Conservation (phyloP, 2,329 filamentous ascomycete genomes). For the Trichoderma atrobrunneum region DNA sequence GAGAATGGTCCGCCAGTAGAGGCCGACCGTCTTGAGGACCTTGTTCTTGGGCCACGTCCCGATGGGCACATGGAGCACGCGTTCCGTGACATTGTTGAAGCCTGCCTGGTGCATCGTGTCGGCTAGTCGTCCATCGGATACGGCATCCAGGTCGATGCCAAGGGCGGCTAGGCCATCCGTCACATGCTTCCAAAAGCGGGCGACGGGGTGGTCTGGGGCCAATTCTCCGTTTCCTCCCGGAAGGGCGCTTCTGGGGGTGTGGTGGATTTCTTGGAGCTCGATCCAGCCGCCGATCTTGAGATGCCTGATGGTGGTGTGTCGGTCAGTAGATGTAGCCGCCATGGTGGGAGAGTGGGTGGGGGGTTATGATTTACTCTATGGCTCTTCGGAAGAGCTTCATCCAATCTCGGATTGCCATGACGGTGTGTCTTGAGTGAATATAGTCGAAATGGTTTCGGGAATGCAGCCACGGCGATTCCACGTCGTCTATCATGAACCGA, state of each 20-base stretch:
- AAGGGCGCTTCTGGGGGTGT: conserved; percentile 45
- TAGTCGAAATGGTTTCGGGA: conserved; percentile 57
- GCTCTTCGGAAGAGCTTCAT: conserved; percentile 45
- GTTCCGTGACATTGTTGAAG: conserved; percentile 51
- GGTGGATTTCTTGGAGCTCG: conserved; percentile 54
- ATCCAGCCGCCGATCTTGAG: conserved; percentile 55
- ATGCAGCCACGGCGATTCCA: conserved; percentile 56
- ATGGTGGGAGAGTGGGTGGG: background rate
- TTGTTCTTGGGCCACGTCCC: conserved; percentile 54
- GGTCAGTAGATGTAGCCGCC: background rate
- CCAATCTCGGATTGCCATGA: conserved; percentile 57
- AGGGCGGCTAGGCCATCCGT: conserved; percentile 42
- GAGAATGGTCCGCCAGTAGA: conserved; percentile 51
- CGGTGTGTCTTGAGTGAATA: conserved; percentile 57
- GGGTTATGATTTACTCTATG: conserved; percentile 40
- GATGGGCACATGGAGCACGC: conserved; percentile 51
- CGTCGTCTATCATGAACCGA: conserved; percentile 56
- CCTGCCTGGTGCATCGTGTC: conserved; percentile 49
- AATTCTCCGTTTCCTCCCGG: conserved; percentile 38
- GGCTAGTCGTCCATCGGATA: conserved; percentile 41
- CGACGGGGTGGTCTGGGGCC: conserved; percentile 40
- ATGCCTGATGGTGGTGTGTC: conserved; percentile 35
- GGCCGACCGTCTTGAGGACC: conserved; percentile 49
- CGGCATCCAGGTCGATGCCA: conserved; percentile 47
- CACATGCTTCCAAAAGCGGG: conserved; percentile 47